phyloP scores from a whole-genome alignment of 257 asterid genomes.

The Agastache rugosa region DNA sequence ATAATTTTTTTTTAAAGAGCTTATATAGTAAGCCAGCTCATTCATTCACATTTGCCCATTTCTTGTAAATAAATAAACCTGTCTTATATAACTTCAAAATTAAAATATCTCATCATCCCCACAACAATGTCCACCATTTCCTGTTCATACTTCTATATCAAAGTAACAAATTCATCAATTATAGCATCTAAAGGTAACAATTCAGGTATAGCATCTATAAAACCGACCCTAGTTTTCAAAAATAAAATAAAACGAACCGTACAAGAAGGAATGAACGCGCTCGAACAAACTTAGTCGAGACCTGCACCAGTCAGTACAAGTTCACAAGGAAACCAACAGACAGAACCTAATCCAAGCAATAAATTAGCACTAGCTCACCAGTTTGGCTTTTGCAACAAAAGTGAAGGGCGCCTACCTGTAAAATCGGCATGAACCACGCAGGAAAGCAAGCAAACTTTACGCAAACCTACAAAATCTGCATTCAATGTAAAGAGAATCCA shows the following conservation, averaged over 20 bases:
- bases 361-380: background rate
- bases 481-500: background rate
- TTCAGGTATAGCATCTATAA: background rate
- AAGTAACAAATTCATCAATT: background rate
- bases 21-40: background rate
- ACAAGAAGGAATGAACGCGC: background rate
- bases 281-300: background rate
- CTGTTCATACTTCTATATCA: background rate
- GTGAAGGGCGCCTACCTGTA: background rate
- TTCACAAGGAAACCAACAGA: background rate
- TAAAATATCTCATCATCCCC: background rate
- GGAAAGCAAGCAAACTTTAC: background rate
- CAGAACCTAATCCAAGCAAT: background rate
- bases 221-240: no score
- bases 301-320: background rate
- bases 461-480: slow-evolving; percentile 12
- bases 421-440: background rate
- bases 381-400: background rate
- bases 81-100: background rate
- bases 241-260: background rate
- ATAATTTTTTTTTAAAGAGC: background rate
- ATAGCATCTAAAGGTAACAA: background rate
- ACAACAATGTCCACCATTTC: background rate
- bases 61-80: background rate
- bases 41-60: background rate